Conservation (phyloP, 1,284 basidiomycete genomes). For the Laetiporus sulphureus region DNA sequence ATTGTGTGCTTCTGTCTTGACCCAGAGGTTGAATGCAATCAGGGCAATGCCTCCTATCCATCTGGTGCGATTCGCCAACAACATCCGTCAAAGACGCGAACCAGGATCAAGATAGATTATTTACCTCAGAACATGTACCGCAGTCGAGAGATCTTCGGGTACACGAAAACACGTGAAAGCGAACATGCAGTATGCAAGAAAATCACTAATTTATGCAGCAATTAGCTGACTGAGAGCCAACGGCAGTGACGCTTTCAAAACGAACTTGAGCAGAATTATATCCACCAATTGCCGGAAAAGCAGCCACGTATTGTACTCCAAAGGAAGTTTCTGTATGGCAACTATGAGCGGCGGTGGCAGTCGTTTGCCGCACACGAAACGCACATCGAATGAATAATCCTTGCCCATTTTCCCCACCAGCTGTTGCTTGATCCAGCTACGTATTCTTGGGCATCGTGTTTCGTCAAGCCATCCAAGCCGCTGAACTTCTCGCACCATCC, state of each 20-base stretch:
- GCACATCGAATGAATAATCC: constrained; percentile 87
- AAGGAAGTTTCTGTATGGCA: constrained; percentile 53
- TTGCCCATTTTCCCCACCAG: constrained; percentile 91
- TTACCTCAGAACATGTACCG: constrained; percentile 74
- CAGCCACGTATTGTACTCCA: constrained; percentile 91
- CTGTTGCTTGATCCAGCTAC: constrained; percentile 82
- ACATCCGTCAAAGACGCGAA: not conserved
- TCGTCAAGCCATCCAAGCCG: constrained; percentile 85
- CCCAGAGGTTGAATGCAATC: constrained; percentile 96
- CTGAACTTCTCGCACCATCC: constrained; percentile 83
- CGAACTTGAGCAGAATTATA: constrained; percentile 90
- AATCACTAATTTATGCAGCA: constrained; percentile 58
- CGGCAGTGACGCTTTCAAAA: too few species aligned
- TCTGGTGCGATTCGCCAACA: too few species aligned
- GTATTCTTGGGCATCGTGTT: constrained; percentile 52
- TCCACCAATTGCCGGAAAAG: constrained; percentile 90
- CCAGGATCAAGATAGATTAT: not conserved
- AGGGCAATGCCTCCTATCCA: constrained; percentile 85
- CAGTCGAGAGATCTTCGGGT: constrained; percentile 68
- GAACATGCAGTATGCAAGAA: constrained; percentile 93
- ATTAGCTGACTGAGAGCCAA: not conserved
- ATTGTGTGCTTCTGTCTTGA: constrained; percentile 95
- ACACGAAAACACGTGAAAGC: constrained; percentile 87
- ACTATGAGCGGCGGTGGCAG: constrained; percentile 11
- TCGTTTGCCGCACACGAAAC: constrained; percentile 23